Evolutionary conservation across 345 rosid species (phyloP).

Genomic region (Gossypium sturtianum): DNA sequence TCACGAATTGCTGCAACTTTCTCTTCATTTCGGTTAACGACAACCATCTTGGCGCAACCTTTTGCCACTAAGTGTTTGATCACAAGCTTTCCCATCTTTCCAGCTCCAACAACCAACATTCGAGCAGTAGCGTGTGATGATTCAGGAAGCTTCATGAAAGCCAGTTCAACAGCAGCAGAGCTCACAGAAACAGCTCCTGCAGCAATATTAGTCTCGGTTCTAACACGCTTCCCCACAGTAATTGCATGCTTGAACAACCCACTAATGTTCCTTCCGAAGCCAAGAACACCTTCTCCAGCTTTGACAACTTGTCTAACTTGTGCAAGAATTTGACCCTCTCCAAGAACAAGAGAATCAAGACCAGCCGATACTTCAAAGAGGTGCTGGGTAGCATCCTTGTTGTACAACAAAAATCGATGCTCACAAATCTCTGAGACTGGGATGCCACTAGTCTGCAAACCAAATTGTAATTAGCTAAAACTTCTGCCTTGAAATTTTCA

Average conservation of each 20-base stretch:
- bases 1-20: conserved; percentile 72
- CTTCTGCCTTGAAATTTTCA: not conserved
- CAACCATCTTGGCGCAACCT: conserved; percentile 60
- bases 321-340: conserved; percentile 81
- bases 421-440: conserved; percentile 59
- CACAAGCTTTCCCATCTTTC: conserved; percentile 87
- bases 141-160: conserved; percentile 60
- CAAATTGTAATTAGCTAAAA: conserved; percentile 1
- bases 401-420: conserved; percentile 74
- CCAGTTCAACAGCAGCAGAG: conserved; percentile 74
- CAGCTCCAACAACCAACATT: conserved; percentile 66
- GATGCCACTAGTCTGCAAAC: conserved; percentile 64
- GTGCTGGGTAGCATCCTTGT: conserved; percentile 86
- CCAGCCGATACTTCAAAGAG: conserved; percentile 93
- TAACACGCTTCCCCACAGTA: conserved; percentile 67
- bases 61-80: conserved; percentile 72
- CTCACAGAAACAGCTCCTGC: conserved; percentile 77
- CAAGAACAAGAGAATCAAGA: conserved; percentile 74
- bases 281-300: conserved; percentile 70
- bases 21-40: conserved; percentile 65
- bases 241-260: conserved; percentile 71
- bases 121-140: conserved; percentile 41
- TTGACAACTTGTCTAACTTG: conserved; percentile 74
- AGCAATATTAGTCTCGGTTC: conserved; percentile 65
- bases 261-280: conserved; percentile 63